phyloP scores from a whole-genome alignment of 345 rosid genomes.

The Hevea brasiliensis region DNA sequence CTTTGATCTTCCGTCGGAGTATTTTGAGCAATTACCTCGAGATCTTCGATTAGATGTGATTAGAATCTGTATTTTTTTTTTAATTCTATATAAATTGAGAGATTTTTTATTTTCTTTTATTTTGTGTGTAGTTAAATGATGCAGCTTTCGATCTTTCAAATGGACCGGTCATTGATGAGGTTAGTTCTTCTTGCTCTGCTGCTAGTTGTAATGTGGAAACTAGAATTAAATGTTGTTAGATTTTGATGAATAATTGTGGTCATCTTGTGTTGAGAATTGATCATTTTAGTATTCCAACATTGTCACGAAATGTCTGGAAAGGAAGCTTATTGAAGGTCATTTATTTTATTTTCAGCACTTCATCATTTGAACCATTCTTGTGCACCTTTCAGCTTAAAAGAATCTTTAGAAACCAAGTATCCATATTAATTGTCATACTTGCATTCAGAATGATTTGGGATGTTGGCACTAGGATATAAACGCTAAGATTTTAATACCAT shows the following conservation, averaged over 20 bases:
- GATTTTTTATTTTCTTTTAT: neutral
- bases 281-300: no score
- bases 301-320: neutral
- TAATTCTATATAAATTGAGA: neutral
- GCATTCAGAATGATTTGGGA: no score
- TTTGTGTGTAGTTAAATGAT: slow-evolving; percentile 64
- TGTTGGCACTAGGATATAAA: no score
- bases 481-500: neutral
- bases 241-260: no score
- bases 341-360: neutral
- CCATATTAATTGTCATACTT: neutral
- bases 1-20: slow-evolving; percentile 83
- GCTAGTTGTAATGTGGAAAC: neutral
- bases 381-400: neutral
- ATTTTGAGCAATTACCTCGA: slow-evolving; percentile 57
- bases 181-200: slow-evolving; percentile 28
- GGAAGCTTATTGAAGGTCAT: slow-evolving; percentile 7
- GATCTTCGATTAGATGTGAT: slow-evolving; percentile 88
- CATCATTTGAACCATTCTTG: neutral
- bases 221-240: no score
- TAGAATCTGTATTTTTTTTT: neutral
- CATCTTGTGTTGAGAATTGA: no score
- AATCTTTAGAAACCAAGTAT: neutral
- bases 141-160: slow-evolving; percentile 96
- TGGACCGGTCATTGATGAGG: slow-evolving; percentile 80